Base-by-base conservation (phyloP, 2,329 filamentous ascomycete genomes). In the Aspergillus sp. region DNA sequence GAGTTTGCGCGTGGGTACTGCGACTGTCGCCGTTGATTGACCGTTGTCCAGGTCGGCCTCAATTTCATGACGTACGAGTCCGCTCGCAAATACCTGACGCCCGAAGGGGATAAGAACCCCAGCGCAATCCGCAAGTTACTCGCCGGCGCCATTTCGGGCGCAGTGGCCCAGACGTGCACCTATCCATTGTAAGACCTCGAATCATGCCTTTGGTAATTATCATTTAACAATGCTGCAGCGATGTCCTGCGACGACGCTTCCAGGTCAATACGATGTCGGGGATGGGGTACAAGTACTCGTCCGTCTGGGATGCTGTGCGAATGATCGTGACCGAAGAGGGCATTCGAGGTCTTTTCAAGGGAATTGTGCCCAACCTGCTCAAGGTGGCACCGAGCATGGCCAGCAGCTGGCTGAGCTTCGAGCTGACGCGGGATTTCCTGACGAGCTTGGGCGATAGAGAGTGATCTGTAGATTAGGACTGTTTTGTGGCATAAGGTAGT, bases 241-340 rank as follows among this genome's bases (percentile, higher is more conserved):
- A 94, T 55, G 89, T 98, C 2, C 71, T 98, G 34, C 83, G 91
- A 19, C 79, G 91, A 39, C 77, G 91, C 31, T 98, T 98, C 59
- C 91, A 98, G 57, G 91, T 98, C 66, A 98, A 98, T 63, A 95
- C 91, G 33, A 98, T 98, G 91, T 86, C 83, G 29, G 91, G 91
- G 32, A 89, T 98, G 79, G 91, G 91, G 31, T 96, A 95, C 63
- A 78, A 89, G 57, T 98, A 98, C 67, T 86, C 83, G 51, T 82
- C 80, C 5, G 80, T 98, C 26, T 71, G 76, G 41, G 86, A 94
- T 54, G 91, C 91, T 3, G 67, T 98, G 42, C 74, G 68, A 32
- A 76, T 83, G 31, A 98, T 98, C 49, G 60, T 94, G 34, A 63
- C 73, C 29, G 78, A 93, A 48, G 91, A 98, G 64, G 91, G 91